phyloP scores from a whole-genome alignment of 2,329 filamentous ascomycete genomes.

The Cryphonectria japonica region DNA sequence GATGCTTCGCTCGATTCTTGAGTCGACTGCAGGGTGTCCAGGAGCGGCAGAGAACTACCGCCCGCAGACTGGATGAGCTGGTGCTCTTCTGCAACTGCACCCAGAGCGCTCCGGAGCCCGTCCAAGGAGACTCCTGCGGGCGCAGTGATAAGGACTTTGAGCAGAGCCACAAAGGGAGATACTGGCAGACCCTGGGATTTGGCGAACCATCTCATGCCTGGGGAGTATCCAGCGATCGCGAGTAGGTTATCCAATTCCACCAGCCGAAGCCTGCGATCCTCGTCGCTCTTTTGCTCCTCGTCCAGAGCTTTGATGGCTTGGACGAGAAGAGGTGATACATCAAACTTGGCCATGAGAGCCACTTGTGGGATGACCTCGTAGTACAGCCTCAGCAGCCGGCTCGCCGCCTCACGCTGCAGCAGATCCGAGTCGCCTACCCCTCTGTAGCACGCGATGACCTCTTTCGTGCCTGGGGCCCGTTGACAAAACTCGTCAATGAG shows the following conservation, averaged over 20 bases:
- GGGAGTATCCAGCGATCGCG: constrained; percentile 77
- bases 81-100: constrained; percentile 65
- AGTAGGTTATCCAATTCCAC: constrained; percentile 83
- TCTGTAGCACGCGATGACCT: constrained; percentile 75
- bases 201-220: constrained; percentile 89
- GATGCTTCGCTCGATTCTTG: constrained; percentile 36
- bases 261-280: constrained; percentile 59
- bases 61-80: constrained; percentile 57
- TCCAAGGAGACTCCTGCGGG: constrained; percentile 52
- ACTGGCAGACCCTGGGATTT: constrained; percentile 66
- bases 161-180: constrained; percentile 73
- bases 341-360: constrained; percentile 83
- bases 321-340: constrained; percentile 78
- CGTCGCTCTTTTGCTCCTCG: constrained; percentile 45
- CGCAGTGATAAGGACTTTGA: constrained; percentile 60
- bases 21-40: constrained; percentile 40
- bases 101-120: constrained; percentile 59
- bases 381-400: constrained; percentile 79
- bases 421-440: constrained; percentile 69
- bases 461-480: constrained; percentile 80
- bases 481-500: constrained; percentile 76
- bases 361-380: constrained; percentile 80
- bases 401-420: constrained; percentile 77
- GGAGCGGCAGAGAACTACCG: constrained; percentile 49
- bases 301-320: constrained; percentile 66